Evolutionary conservation across 805 yeast genomes (phyloP), one percentile per base, ranked within the genome.

Genomic region (Wickerhamiella shivajii): DNA sequence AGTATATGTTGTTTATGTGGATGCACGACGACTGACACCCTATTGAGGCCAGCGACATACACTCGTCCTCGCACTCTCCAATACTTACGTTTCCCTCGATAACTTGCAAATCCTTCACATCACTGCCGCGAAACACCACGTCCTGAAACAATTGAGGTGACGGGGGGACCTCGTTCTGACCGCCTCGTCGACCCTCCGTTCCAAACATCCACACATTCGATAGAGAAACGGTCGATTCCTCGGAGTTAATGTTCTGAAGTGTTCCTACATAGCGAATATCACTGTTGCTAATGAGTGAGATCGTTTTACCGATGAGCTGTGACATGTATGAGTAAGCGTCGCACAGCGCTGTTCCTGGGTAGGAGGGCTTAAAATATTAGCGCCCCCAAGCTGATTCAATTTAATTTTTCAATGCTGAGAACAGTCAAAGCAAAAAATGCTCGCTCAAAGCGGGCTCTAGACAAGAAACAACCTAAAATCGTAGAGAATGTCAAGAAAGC

Each of bases 401-500:
- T n/a, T n/a, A n/a, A n/a, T n/a, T n/a, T n/a, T n/a, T n/a, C n/a
- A n/a, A 41, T 46, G 46, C 46, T 40, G 58, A 68, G 66, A 54
- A 66, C 28, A 62, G 76, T 28, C 18, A 77, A 83, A 46, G 97
- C 98, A 23, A 85, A 84, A 61, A 90, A 77, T 52, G 94, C 94
- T 35, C 83, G 97, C 52, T 71, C 95, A 36, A 90, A 90, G 63
- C 74, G 98, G 58, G 97, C 94, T 5, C 54, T 85, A 43, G 93
- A 84, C 42, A 77, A 78, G 49, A 77, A 73, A 47, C 94, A 84
- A 49, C 71, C 96, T 34, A 87, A 84, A 59, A 56, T 83, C 29
- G 77, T 77, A 6, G 98, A 90, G 56, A 85, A 90, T 56, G 73
- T 77, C 41, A 90, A 90, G 58, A 69, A 73, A 35, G 96, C 95